Evolutionary conservation across 73 alveolate genomes (phyloP), one percentile per base, ranked within the genome.

Genomic region (Uronychia binucleata): DNA sequence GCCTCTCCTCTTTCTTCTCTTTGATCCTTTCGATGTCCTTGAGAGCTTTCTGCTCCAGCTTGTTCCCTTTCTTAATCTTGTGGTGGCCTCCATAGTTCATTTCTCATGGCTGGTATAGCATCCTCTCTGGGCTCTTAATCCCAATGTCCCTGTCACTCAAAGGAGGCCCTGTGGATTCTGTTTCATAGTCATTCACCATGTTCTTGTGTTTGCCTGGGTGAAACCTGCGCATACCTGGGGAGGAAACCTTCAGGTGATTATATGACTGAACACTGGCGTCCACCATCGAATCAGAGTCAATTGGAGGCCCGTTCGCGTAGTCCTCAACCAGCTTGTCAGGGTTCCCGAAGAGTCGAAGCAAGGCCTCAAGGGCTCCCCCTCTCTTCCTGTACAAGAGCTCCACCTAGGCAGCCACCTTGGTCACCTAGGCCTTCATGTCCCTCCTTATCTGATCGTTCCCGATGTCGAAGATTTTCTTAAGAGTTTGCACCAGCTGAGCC

Each of bases 1-100:
- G 19, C 79, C 77, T 85, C 78, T 85, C 81, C 0, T 85, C 91
- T 77, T 84, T 76, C 29, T 57, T 83, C 78, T 67, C 74, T 33
- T 83, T 83, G 32, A 83, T 35, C 33, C 34, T 83, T 75, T 83
- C 90, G 1, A 83, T 83, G 35, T 83, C 90, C 74, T 83, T 83
- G 25, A 83, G 28, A 30, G 74, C 90, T 33, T 33, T 83, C 19
- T 83, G 58, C 58, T 85, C 86, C 30, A 85, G 30, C 34, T 28
- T 26, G 59, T 58, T 85, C 33, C 30, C 77, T 26, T 76, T 76
- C 34, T 83, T 83, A 74, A 60, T 75, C 27, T 81, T 26, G 74
- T 30, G 59, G 34, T 81, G 67, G n/a, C 84, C n/a, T 60, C 88
- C 31, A 83, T 33, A 28, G 57, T 67, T 34, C 34, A 78, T 26